Base-by-base conservation (phyloP, 768 basidiomycete species). In the Kwoniella dendrophila region DNA sequence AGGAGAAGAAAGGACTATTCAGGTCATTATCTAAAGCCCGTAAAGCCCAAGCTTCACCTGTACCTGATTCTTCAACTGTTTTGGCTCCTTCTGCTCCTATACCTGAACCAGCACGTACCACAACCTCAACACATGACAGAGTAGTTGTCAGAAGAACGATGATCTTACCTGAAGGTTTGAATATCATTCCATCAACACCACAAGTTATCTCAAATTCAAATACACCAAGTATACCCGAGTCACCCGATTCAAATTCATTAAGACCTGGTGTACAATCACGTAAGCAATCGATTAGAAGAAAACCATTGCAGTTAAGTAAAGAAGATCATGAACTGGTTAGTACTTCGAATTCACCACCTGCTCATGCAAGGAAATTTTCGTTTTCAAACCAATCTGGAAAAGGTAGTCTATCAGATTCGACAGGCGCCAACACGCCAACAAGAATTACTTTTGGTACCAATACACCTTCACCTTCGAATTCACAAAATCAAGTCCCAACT, bases 261-360 rank as follows among this genome's bases (percentile, higher is more conserved):
- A 45, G 45, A 50, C 34, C 33, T 27, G 57, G 57, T 32, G 43
- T 12, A 7, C 56, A 40, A 29, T 52, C 32, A 5, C 63, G 74
- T 14, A 73, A 76, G 44, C 62, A 59, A n/a, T 73, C 72, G n/a
- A 66, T 71, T 55, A 63, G 69, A 51, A 51, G 74, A 3, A 76
- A 76, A 59, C 74, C 74, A 0, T 20, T 76, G 20, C 71, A 73
- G 30, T 51, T 73, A 10, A 64, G 68, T 40, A 29, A 49, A 16
- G 65, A 72, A 44, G 74, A 76, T 40, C 63, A 64, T n/a, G 64
- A 64, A 47, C 59, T 76, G 4, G 74, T 71, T n/a, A n/a, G n/a
- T n/a, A n/a, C n/a, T 2, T 58, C 52, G 0, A 51, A 40, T 29
- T 55, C 59, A 30, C 65, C 70, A 20, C 47, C 64, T 14, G 27